Evolutionary conservation across 2,329 filamentous ascomycete species (phyloP).

Genomic region (Cladophialophora immunda): DNA sequence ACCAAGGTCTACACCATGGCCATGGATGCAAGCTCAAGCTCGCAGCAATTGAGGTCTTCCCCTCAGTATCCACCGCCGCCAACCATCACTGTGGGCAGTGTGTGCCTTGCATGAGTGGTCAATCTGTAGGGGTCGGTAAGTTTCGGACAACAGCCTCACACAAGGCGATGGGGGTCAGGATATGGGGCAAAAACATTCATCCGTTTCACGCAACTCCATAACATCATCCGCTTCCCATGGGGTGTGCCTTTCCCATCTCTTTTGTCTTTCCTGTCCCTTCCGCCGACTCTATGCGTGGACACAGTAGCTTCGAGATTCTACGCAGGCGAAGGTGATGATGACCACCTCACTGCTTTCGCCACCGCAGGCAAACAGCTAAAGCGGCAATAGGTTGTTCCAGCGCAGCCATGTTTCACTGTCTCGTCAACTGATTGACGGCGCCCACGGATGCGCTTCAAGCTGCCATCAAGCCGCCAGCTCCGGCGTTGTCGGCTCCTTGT

Average conservation of each 20-base stretch:
- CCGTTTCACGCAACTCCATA: neutral
- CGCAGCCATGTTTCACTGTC: neutral
- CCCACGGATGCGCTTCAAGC: neutral
- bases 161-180: too few species aligned
- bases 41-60: neutral
- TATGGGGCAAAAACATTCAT: conserved; percentile 1
- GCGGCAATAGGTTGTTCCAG: neutral
- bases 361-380: neutral
- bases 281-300: conserved; percentile 10
- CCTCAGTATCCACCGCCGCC: neutral
- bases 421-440: neutral
- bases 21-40: neutral
- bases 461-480: neutral
- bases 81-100: neutral
- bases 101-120: conserved; percentile 1
- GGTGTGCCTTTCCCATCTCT: conserved; percentile 1
- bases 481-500: neutral
- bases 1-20: neutral
- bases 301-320: neutral
- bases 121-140: neutral
- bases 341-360: neutral
- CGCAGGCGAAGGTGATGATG: neutral
- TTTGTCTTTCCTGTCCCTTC: conserved; percentile 5
- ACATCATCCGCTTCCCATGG: neutral
- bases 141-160: neutral